Conservation (phyloP, 257 asterid species). For the Scutellaria barbata region DNA sequence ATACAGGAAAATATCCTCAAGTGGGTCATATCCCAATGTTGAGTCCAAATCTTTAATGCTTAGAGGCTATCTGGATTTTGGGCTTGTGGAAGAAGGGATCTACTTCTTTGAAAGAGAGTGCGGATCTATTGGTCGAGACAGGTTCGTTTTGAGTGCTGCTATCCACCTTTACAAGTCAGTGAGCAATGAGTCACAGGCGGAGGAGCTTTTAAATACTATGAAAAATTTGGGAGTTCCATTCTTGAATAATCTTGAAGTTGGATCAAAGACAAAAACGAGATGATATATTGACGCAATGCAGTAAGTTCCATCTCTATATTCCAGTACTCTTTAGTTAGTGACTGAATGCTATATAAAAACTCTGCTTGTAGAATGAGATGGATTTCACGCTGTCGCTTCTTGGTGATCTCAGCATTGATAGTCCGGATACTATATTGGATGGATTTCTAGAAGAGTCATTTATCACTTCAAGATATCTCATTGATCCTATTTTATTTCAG, state of each 20-base stretch:
- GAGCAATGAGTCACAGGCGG: conserved; percentile 49
- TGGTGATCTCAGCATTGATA: background rate
- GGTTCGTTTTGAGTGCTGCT: conserved; percentile 76
- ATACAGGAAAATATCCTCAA: conserved; percentile 43
- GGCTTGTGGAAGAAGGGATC: conserved; percentile 69
- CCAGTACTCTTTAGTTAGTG: background rate
- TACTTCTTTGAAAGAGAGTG: conserved; percentile 65
- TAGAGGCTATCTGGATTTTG: conserved; percentile 70
- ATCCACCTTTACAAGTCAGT: conserved; percentile 68
- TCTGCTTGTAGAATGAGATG: background rate
- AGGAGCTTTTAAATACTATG: conserved; percentile 53
- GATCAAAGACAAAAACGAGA: conserved; percentile 48
- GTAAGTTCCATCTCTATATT: background rate
- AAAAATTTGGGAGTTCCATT: conserved; percentile 47
- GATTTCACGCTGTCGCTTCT: background rate
- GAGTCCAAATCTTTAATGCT: conserved; percentile 66
- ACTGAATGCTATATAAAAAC: background rate
- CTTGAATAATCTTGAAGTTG: conserved; percentile 62
- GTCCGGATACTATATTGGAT: background rate
- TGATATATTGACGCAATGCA: background rate
- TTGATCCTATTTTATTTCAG: background rate
- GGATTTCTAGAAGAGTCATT: background rate
- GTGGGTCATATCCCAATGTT: conserved; percentile 55
- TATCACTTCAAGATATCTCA: background rate
- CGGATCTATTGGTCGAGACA: conserved; percentile 48